Conservation (phyloP, 2,329 filamentous ascomycete species). For the Fusarium sp. region DNA sequence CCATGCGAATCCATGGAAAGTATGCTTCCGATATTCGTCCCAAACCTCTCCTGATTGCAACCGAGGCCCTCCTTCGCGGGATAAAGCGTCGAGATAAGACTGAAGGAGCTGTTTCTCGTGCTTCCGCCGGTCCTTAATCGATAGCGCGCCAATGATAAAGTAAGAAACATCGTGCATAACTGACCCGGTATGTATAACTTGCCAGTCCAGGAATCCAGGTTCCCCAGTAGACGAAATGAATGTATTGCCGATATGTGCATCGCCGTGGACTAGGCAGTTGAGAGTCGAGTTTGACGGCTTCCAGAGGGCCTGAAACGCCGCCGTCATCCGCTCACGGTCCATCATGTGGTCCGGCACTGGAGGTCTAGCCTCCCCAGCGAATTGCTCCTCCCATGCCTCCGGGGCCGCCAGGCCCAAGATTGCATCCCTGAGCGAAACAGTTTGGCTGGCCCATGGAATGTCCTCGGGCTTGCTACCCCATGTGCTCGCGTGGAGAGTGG, state of each 20-base stretch:
- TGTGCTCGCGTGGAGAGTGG: constrained; percentile 13
- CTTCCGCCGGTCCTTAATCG: neutral
- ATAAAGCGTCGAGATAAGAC: constrained; percentile 11
- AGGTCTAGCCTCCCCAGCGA: neutral
- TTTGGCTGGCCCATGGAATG: constrained; percentile 3
- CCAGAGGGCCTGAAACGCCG: constrained; percentile 14
- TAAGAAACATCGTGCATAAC: constrained; percentile 25
- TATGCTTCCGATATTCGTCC: constrained; percentile 21
- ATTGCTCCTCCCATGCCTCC: constrained; percentile 4
- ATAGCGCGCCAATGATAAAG: constrained; percentile 10
- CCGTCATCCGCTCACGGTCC: neutral
- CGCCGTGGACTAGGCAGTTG: constrained; percentile 19
- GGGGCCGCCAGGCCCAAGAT: constrained; percentile 11
- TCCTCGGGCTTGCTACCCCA: constrained; percentile 2
- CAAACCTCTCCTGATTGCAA: neutral
- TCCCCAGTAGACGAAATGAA: constrained; percentile 7
- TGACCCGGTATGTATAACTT: constrained; percentile 17
- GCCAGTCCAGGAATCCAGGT: constrained; percentile 26
- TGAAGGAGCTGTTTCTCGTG: neutral
- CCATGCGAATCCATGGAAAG: constrained; percentile 28
- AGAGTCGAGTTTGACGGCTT: constrained; percentile 14
- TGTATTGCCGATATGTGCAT: constrained; percentile 22
- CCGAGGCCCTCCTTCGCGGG: neutral
- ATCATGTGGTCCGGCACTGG: constrained; percentile 11
- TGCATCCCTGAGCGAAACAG: neutral